A percentile compares a stretch with the other conserved stretches of the same genome.
phyloP scores from a whole-genome alignment of 768 basidiomycete genomes.

The Pleurotus tuber-regium region DNA sequence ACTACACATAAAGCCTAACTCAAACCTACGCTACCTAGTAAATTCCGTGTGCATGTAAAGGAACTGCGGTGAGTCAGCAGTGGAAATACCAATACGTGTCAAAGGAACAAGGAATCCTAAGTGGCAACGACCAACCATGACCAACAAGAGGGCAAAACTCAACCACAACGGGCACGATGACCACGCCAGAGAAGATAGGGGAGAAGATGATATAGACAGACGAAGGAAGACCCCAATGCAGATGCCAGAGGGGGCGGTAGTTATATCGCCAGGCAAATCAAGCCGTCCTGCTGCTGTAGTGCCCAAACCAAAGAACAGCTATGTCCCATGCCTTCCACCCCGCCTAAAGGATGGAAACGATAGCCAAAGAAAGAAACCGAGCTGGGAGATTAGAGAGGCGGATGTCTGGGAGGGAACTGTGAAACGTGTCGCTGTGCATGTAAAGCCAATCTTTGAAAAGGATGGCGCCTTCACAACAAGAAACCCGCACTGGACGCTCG shows the following conservation, averaged over 20 bases:
- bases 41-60: no score
- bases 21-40: no score
- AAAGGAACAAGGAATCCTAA: no score
- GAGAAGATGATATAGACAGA: not conserved
- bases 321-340: not conserved
- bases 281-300: no score
- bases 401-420: no score
- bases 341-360: not conserved
- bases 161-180: not conserved
- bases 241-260: no score
- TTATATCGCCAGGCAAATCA: no score
- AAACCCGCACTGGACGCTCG: slow-evolving; percentile 2
- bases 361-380: not conserved
- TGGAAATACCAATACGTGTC: no score
- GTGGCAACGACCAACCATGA: not conserved
- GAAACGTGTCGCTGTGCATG: no score
- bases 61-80: no score
- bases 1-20: no score
- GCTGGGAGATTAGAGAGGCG: no score
- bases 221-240: not conserved
- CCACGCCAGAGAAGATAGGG: not conserved
- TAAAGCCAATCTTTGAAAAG: not conserved
- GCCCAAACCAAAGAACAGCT: not conserved
- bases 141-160: not conserved
- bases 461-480: not conserved